These are phyloP conservation scores for Bruguiera sexangula DNA, from an alignment of 345 rosid genomes.

Conservation along the genomic window DNA sequence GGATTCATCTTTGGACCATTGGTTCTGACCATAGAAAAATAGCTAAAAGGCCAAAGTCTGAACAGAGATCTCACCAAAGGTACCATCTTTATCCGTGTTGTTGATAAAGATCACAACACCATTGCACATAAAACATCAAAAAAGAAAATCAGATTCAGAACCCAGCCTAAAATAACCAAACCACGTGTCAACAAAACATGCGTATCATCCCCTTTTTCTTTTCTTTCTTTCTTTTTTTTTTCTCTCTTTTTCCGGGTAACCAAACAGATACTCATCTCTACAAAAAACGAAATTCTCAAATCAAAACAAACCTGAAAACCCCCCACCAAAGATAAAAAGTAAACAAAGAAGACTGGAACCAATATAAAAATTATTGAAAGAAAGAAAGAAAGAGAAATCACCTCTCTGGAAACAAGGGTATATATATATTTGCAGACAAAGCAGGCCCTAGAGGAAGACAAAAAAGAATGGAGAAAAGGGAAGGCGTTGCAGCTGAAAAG, in stretches of 20 bases:
- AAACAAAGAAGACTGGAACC: neutral
- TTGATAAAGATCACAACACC: constrained; percentile 9
- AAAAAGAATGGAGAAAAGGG: constrained; percentile 18
- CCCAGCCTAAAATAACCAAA: constrained; percentile 4
- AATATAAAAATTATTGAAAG: neutral
- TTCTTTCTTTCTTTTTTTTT: neutral
- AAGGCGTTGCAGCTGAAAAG: constrained; percentile 21
- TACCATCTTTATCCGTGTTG: neutral
- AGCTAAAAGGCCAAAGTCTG: neutral
- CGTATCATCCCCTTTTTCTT: neutral
- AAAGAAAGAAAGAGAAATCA: neutral
- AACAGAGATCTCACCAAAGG: constrained; percentile 11
- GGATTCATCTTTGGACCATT: constrained; percentile 6
- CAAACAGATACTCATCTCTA: constrained; percentile 15
- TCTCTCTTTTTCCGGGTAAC: constrained; percentile 2
- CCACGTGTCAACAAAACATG: constrained; percentile 9
- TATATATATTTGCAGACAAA: neutral
- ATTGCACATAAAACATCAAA: constrained; percentile 11
- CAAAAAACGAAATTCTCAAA: constrained; percentile 9
- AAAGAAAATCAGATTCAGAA: neutral
- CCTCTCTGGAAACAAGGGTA: neutral
- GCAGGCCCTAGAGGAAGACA: neutral
- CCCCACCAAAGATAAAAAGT: neutral
- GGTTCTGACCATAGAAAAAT: constrained; percentile 17
- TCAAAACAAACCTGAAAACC: constrained; percentile 3